Conservation (phyloP, 345 rosid genomes). For the Acer negundo region DNA sequence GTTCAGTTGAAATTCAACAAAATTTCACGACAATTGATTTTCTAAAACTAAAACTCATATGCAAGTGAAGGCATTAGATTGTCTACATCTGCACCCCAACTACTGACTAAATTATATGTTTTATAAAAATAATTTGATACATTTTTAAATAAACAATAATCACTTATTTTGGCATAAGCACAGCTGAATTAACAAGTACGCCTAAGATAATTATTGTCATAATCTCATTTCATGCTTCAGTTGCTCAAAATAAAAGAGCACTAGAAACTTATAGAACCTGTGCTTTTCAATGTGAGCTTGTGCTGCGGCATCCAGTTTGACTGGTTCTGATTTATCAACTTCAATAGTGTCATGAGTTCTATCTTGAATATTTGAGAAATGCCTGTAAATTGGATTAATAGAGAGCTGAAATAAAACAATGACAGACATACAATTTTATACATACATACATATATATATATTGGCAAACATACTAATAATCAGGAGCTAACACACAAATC, state of each 20-base stretch:
- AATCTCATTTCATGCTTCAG: constrained; percentile 1
- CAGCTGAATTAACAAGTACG: not conserved
- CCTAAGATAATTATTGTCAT: not conserved
- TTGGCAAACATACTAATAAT: not conserved
- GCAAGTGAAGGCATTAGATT: no score
- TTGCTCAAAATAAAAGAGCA: not conserved
- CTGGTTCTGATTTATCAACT: constrained; percentile 48
- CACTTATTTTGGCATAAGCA: not conserved
- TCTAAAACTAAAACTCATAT: no score
- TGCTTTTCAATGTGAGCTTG: constrained; percentile 77
- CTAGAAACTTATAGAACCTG: constrained; percentile 41
- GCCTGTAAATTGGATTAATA: constrained; percentile 40
- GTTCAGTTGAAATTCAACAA: no score
- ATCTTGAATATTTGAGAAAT: constrained; percentile 45
- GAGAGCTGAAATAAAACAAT: constrained; percentile 7
- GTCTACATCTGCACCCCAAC: no score
- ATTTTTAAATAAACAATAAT: not conserved
- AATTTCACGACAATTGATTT: no score
- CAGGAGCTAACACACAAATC: constrained; percentile 7
- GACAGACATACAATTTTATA: no score
- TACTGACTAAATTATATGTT: no score
- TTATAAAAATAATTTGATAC: no score
- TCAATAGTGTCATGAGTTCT: constrained; percentile 38
- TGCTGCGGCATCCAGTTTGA: constrained; percentile 71
- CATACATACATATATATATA: no score